These are phyloP conservation scores for Serendipita vermifera DNA, from an alignment of 768 basidiomycete genomes.

Conservation along the genomic window DNA sequence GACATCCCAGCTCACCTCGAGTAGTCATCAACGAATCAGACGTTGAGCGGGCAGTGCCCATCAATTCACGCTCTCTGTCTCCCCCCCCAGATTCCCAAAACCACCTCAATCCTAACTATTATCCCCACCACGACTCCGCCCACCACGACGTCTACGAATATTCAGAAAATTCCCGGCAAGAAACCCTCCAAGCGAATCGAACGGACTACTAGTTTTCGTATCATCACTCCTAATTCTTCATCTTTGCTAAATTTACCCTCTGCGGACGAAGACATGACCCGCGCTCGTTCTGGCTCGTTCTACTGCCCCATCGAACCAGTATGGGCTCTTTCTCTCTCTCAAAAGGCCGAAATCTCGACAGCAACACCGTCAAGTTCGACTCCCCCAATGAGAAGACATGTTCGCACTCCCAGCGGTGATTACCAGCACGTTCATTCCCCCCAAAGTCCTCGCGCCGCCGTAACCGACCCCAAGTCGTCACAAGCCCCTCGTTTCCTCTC, in stretches of 20 bases:
- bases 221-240: not conserved
- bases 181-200: conserved; percentile 3
- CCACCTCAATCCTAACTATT: no score
- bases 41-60: no score
- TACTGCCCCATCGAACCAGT: not conserved
- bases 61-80: no score
- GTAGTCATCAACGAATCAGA: no score
- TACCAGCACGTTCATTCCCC: not conserved
- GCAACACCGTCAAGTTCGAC: not conserved
- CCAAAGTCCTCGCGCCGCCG: not conserved
- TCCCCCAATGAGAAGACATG: not conserved
- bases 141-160: no score
- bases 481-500: not conserved
- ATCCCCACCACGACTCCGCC: no score
- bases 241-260: not conserved
- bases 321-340: not conserved
- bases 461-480: not conserved
- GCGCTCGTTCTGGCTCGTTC: conserved; percentile 8
- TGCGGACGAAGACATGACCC: not conserved
- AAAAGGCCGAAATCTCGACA: conserved; percentile 6
- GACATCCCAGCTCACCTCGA: no score
- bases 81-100: no score
- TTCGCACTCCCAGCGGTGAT: not conserved
- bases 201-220: not conserved
- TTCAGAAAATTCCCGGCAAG: not conserved